A percentile compares a stretch with the other conserved stretches of the same genome.
Conservation (phyloP, 2,329 filamentous ascomycete genomes). For the Sporothrix inflata region DNA sequence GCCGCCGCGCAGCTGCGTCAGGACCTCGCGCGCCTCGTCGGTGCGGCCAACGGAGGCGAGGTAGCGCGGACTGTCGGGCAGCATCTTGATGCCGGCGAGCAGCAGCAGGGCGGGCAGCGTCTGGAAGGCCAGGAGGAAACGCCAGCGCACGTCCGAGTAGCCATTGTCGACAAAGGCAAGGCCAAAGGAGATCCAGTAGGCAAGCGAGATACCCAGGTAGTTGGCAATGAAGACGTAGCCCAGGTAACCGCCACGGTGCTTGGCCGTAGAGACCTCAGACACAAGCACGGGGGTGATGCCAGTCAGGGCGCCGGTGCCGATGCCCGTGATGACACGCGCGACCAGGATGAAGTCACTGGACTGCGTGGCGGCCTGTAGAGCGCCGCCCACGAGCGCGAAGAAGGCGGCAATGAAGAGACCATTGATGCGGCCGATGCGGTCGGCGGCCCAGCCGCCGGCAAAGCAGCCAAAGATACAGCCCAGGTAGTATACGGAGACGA, state of each 20-base stretch:
- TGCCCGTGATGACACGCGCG: conserved; percentile 54
- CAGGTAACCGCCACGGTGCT: conserved; percentile 51
- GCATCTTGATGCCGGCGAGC: conserved; percentile 44
- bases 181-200: conserved; percentile 48
- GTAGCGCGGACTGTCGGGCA: conserved; percentile 51
- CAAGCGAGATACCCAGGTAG: conserved; percentile 53
- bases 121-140: conserved; percentile 47
- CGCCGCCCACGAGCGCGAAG: conserved; percentile 54
- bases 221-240: conserved; percentile 58
- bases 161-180: conserved; percentile 36
- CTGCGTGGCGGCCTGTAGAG: conserved; percentile 50
- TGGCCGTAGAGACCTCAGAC: conserved; percentile 51
- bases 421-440: conserved; percentile 56
- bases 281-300: conserved; percentile 55
- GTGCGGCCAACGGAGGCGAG: conserved; percentile 34
- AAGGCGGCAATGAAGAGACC: conserved; percentile 50
- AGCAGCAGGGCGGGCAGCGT: conserved; percentile 48
- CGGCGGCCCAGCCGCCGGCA: conserved; percentile 48
- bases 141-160: conserved; percentile 42
- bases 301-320: conserved; percentile 56
- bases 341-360: conserved; percentile 53
- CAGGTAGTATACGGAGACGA: conserved; percentile 58
- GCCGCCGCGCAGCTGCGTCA: conserved; percentile 41
- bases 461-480: conserved; percentile 40
- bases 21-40: conserved; percentile 40